Conservation (phyloP, 148 eudicot species). For the Gaultheria prostrata region DNA sequence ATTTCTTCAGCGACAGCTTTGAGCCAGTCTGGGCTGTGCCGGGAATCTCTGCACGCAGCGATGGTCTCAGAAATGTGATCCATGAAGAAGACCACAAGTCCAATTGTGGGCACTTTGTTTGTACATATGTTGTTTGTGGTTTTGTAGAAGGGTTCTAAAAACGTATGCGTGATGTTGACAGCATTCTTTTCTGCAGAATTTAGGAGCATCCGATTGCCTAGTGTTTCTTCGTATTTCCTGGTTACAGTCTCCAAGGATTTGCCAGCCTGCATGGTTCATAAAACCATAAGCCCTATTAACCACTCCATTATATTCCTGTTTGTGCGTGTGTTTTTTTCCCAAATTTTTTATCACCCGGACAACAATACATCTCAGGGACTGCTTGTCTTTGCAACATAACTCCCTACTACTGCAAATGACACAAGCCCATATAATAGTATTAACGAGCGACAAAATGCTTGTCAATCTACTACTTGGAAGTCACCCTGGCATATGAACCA, state of each 20-base stretch:
- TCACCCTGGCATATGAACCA: background rate
- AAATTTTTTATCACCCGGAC: background rate
- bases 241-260: conserved; percentile 67
- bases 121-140: conserved; percentile 67
- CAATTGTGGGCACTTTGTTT: conserved; percentile 58
- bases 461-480: background rate
- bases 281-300: background rate
- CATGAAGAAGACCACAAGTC: conserved; percentile 84
- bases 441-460: background rate
- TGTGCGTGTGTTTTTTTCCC: background rate
- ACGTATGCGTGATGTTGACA: conserved; percentile 48
- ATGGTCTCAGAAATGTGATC: conserved; percentile 80
- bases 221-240: conserved; percentile 57
- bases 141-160: conserved; percentile 78
- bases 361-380: background rate
- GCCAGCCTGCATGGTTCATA: conserved; percentile 52
- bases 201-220: conserved; percentile 57
- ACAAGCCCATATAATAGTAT: background rate
- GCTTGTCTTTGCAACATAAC: background rate
- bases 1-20: conserved; percentile 61
- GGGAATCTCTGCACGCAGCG: conserved; percentile 57
- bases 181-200: conserved; percentile 64
- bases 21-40: conserved; percentile 79
- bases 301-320: background rate
- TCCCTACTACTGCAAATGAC: background rate